A percentile compares a stretch with the other conserved stretches of the same genome.
Evolutionary conservation across 768 basidiomycete species (phyloP).

Genomic region (Leccinum boreale): DNA sequence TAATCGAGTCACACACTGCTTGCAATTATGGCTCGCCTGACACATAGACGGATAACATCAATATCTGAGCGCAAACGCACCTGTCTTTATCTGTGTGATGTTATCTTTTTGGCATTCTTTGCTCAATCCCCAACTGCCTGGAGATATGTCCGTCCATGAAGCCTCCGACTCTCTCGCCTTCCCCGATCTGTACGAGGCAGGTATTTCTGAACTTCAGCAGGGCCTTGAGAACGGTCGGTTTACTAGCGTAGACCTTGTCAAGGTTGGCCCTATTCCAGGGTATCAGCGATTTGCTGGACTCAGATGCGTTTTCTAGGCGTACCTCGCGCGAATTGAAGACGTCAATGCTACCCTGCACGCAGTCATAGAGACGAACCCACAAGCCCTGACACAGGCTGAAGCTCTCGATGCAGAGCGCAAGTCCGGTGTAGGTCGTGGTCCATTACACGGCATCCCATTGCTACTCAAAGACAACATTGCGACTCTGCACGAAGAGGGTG

Average conservation of each 20-base stretch:
- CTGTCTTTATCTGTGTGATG: background rate
- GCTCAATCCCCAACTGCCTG: slow-evolving; percentile 7
- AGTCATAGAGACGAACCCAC: slow-evolving; percentile 58
- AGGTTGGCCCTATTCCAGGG: slow-evolving; percentile 33
- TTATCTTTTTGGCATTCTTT: slow-evolving; percentile 5
- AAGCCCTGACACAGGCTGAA: slow-evolving; percentile 50
- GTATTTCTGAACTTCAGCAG: slow-evolving; percentile 50
- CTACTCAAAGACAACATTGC: slow-evolving; percentile 49
- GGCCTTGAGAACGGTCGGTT: slow-evolving; percentile 51
- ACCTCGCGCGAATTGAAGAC: slow-evolving; percentile 63
- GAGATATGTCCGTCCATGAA: slow-evolving; percentile 10
- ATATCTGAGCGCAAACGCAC: background rate
- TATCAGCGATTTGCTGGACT: background rate
- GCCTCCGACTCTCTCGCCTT: slow-evolving; percentile 13
- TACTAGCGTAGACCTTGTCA: slow-evolving; percentile 61
- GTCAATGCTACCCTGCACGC: slow-evolving; percentile 60
- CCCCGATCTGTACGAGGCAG: slow-evolving; percentile 64
- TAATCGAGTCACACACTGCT: background rate
- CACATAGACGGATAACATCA: background rate
- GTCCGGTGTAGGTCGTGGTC: slow-evolving; percentile 40
- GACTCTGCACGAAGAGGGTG: slow-evolving; percentile 31
- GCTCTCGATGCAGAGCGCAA: slow-evolving; percentile 48
- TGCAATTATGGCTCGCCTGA: background rate
- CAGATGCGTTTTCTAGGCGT: slow-evolving; percentile 41
- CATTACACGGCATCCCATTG: slow-evolving; percentile 58